Evolutionary conservation across 495 filamentous ascomycete species (phyloP).

Genomic region (Hypoxylon lienhwacheense): DNA sequence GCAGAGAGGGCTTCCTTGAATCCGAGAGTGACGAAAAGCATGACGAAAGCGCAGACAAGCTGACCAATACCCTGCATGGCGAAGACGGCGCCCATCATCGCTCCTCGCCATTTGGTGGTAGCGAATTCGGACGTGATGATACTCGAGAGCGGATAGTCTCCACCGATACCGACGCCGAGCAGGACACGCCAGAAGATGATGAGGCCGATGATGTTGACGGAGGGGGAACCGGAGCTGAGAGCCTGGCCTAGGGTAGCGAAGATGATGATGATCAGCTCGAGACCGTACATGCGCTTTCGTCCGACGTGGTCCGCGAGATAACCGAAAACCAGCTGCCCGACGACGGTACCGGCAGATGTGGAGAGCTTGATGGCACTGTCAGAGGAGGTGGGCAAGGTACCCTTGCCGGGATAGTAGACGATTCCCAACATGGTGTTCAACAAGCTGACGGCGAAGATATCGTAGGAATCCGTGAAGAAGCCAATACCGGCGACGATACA

Average conservation of each 20-base stretch:
- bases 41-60: constrained; percentile 68
- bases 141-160: constrained; percentile 82
- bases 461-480: constrained; percentile 82
- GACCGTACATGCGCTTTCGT: constrained; percentile 83
- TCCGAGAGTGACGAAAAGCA: constrained; percentile 68
- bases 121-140: constrained; percentile 79
- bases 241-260: constrained; percentile 78
- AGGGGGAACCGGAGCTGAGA: constrained; percentile 65
- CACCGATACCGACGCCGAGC: constrained; percentile 82
- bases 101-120: constrained; percentile 23
- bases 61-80: constrained; percentile 84
- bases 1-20: constrained; percentile 68
- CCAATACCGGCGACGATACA: constrained; percentile 79
- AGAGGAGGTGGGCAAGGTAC: constrained; percentile 61
- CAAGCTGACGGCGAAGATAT: constrained; percentile 74
- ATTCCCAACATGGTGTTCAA: constrained; percentile 70
- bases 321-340: constrained; percentile 84
- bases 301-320: constrained; percentile 77
- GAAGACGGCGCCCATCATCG: constrained; percentile 74
- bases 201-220: constrained; percentile 71
- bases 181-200: constrained; percentile 89
- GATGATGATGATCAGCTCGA: constrained; percentile 88
- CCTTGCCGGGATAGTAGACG: constrained; percentile 63
- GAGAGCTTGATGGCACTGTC: constrained; percentile 88
- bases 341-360: constrained; percentile 82